phyloP scores from a whole-genome alignment of 2,329 filamentous ascomycete genomes.

The Colletotrichum australisinense region DNA sequence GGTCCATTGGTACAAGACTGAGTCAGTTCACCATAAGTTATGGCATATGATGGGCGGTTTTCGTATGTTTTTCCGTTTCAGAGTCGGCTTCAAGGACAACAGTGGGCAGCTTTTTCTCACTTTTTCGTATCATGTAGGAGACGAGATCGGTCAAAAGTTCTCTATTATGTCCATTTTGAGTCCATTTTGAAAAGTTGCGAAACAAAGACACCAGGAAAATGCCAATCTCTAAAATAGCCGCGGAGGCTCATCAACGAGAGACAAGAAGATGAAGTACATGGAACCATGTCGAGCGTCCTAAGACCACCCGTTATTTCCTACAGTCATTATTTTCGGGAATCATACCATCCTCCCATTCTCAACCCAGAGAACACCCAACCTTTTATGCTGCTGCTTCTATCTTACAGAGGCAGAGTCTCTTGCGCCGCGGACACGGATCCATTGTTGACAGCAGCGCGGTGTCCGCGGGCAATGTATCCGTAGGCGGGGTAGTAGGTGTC shows the following conservation, averaged over 20 bases:
- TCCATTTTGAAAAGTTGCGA: neutral
- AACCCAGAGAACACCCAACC: too few species aligned
- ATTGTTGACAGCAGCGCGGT: constrained; percentile 69
- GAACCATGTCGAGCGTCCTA: neutral
- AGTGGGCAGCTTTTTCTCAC: too few species aligned
- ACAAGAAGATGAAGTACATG: constrained; percentile 14
- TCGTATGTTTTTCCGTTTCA: neutral
- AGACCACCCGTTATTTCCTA: neutral
- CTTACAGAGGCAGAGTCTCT: constrained; percentile 40
- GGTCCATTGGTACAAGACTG: neutral
- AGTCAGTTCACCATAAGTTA: neutral
- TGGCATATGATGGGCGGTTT: neutral
- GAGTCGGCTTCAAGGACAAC: too few species aligned
- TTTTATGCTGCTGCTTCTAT: too few species aligned
- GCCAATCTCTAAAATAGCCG: constrained; percentile 11
- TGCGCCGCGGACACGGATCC: constrained; percentile 70
- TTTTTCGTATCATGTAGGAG: neutral
- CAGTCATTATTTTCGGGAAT: neutral
- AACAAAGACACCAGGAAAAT: neutral
- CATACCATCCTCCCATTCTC: constrained; percentile 14
- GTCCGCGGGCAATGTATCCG: constrained; percentile 70
- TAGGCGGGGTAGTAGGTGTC: constrained; percentile 75
- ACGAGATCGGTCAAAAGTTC: neutral
- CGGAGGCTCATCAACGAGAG: constrained; percentile 10
- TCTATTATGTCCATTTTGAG: constrained; percentile 6